These are phyloP conservation scores for Leccinum barrowsii DNA, from an alignment of 768 basidiomycete genomes.

Conservation along the genomic window DNA sequence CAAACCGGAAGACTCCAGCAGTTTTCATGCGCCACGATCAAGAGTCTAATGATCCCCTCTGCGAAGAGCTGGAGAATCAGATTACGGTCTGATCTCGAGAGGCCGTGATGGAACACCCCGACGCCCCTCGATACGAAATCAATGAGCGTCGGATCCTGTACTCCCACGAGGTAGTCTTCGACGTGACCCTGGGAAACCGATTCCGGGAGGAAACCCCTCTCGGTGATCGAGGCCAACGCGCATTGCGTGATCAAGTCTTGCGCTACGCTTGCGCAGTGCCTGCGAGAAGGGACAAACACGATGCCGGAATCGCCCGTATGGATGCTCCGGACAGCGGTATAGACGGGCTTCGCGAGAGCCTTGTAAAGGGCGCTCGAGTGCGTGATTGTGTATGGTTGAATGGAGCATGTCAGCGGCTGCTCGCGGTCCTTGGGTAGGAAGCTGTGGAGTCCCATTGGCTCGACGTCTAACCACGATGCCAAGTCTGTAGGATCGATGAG, in stretches of 20 bases:
- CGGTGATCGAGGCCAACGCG: conserved; percentile 68
- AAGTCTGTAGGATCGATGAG: conserved; percentile 79
- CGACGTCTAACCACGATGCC: conserved; percentile 79
- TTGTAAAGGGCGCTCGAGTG: conserved; percentile 87
- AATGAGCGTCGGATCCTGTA: conserved; percentile 59
- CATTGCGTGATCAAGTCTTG: conserved; percentile 86
- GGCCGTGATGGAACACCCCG: conserved; percentile 79
- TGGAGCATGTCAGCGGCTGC: conserved; percentile 63
- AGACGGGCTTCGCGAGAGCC: conserved; percentile 87
- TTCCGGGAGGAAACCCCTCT: conserved; percentile 62
- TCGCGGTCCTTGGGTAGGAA: conserved; percentile 85
- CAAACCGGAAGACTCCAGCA: conserved; percentile 90
- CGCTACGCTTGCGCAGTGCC: conserved; percentile 70
- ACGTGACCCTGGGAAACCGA: conserved; percentile 50
- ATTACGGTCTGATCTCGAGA: conserved; percentile 62
- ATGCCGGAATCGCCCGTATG: conserved; percentile 52
- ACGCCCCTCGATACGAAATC: conserved; percentile 84
- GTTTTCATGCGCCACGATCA: conserved; percentile 78
- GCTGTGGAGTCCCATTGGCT: conserved; percentile 57
- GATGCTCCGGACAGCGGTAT: conserved; percentile 60
- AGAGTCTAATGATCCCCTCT: conserved; percentile 72
- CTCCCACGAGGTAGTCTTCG: conserved; percentile 51
- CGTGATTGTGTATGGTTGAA: conserved; percentile 80
- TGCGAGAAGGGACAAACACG: conserved; percentile 85
- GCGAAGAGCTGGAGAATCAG: conserved; percentile 79